Conservation (phyloP, 768 basidiomycete genomes). For the Lentinus tigrinus region DNA sequence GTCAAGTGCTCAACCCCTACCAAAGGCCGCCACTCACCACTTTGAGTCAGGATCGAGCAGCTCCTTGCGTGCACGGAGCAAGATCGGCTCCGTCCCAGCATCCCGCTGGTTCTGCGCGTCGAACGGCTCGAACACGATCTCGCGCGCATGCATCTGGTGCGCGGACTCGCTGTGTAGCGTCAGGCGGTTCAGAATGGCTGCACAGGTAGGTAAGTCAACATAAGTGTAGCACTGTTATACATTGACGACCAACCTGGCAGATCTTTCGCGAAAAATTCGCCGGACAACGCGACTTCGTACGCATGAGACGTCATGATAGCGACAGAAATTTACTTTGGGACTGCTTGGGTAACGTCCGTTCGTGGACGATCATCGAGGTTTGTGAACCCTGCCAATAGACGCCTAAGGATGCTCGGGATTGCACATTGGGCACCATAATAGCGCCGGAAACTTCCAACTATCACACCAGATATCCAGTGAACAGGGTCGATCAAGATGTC, state of each 20-base stretch:
- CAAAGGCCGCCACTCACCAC: conserved; percentile 46
- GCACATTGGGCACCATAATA: too few relatives aligned
- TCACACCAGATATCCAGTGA: too few relatives aligned
- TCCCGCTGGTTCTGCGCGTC: conserved; percentile 67
- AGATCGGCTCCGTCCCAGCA: conserved; percentile 58
- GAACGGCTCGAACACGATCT: conserved; percentile 79
- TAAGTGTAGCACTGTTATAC: too few relatives aligned
- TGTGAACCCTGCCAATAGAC: background rate
- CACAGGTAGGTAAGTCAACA: too few relatives aligned
- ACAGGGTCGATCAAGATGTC: background rate
- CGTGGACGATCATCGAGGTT: background rate
- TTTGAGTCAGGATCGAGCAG: conserved; percentile 58
- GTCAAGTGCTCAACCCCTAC: too few relatives aligned
- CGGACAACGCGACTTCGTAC: conserved; percentile 82
- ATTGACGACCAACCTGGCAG: conserved; percentile 34
- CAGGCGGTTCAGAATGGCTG: conserved; percentile 75
- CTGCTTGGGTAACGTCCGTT: background rate
- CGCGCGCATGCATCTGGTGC: conserved; percentile 67
- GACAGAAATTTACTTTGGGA: background rate
- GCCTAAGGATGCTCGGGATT: background rate
- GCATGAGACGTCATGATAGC: conserved; percentile 40
- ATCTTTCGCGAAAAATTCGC: conserved; percentile 77
- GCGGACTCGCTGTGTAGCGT: conserved; percentile 82
- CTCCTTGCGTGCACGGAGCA: conserved; percentile 76
- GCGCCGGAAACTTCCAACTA: too few relatives aligned